Base-by-base conservation (phyloP, 192 early-diverging fungal genomes). In the Linnemannia exigua region DNA sequence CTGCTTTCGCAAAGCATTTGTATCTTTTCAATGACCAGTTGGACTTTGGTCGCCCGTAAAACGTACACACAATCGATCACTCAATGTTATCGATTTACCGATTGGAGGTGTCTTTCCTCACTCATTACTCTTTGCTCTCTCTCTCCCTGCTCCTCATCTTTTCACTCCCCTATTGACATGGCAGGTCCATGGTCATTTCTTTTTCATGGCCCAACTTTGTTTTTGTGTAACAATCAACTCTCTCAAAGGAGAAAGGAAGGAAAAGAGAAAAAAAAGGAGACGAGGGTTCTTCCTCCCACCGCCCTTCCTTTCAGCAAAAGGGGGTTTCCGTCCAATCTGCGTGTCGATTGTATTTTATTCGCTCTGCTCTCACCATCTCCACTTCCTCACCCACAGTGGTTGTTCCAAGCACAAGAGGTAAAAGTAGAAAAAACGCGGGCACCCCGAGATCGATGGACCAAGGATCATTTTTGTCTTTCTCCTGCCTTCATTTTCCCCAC, bases 201-300 rank as follows among this genome's bases (percentile, higher is more conserved):
- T 61, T 61, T 58, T 63, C 58, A 63, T 63, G 28, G 58, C 28
- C 28, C 58, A 63, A 63, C 58, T 31, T 63, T 63, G 58, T 63
- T 63, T 63, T 63, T 15, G 58, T 63, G 58, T 63, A 63, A 63
- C 58, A n/a, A n/a, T n/a, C n/a, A n/a, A n/a, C 58, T 15, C 7
- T 12, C 5, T 63, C 19, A 0, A 14, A 31, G 25, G 3, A n/a
- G n/a, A n/a, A n/a, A n/a, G n/a, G n/a, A n/a, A n/a, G n/a, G n/a
- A n/a, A n/a, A n/a, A 54, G 22, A 54, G 5, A 63, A 31, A 61
- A 61, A 31, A 63, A 63, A 63, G 28, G 58, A 63, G 58, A 63
- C 58, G 28, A 31, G 28, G 12, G 11, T 25, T 1, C 58, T 31
- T 61, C 1, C 54, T 8, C 25, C 25, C 25, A 4, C n/a, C 52